These are phyloP conservation scores for Acanthochlamys bracteata DNA, from an alignment of 106 monocot genomes.

Conservation along the genomic window DNA sequence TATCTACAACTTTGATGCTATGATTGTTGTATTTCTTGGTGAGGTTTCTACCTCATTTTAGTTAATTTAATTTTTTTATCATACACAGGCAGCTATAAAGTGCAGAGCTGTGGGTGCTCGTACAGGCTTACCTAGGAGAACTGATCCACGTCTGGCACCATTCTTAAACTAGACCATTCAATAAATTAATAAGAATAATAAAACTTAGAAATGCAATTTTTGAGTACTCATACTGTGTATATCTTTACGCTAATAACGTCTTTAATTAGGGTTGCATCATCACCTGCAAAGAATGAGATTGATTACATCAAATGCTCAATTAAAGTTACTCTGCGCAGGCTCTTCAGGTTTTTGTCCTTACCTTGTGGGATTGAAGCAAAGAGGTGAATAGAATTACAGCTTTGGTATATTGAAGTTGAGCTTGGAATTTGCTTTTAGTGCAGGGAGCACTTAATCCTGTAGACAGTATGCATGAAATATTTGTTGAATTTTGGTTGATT, in stretches of 20 bases:
- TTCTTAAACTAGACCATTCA: background rate
- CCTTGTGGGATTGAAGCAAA: slow-evolving; percentile 8
- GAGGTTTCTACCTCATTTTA: too few species aligned
- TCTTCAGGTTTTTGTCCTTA: background rate
- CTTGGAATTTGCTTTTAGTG: too few species aligned
- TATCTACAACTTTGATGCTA: too few species aligned
- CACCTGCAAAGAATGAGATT: too few species aligned
- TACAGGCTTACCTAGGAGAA: slow-evolving; percentile 22
- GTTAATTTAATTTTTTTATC: background rate
- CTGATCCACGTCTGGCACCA: slow-evolving; percentile 15
- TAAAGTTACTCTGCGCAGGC: background rate
- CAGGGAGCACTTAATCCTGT: too few species aligned
- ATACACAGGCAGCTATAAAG: slow-evolving; percentile 19
- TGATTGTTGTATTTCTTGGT: too few species aligned
- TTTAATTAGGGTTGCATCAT: too few species aligned
- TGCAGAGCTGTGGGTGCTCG: slow-evolving; percentile 35
- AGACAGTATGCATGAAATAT: too few species aligned
- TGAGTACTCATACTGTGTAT: background rate
- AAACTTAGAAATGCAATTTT: background rate
- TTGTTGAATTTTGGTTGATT: too few species aligned
- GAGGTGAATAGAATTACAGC: too few species aligned
- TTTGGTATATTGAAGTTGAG: too few species aligned
- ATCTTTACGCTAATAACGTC: background rate
- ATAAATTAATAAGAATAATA: background rate
- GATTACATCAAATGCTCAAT: too few species aligned